Evolutionary conservation across 768 basidiomycete species (phyloP).

Genomic region (Leccinellum albellum): DNA sequence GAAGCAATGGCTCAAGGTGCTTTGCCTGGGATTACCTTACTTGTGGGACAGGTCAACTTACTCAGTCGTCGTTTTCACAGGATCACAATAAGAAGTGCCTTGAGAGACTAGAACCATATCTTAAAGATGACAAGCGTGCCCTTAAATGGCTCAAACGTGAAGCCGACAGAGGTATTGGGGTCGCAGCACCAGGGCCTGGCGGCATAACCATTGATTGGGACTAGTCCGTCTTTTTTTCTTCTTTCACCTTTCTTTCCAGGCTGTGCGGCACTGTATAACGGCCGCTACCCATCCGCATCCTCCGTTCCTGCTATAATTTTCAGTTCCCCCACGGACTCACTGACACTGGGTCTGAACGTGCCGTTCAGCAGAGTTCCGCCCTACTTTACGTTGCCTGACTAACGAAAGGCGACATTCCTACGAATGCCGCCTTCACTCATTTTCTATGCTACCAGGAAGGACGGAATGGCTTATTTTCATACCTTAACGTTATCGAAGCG

Average conservation of each 20-base stretch:
- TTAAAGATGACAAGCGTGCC: conserved; percentile 79
- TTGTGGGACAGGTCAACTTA: background rate
- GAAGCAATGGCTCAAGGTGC: conserved; percentile 78
- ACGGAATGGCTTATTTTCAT: conserved; percentile 18
- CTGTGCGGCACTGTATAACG: background rate
- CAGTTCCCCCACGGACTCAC: background rate
- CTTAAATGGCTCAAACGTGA: conserved; percentile 77
- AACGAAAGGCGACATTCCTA: conserved; percentile 21
- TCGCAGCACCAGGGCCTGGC: conserved; percentile 59
- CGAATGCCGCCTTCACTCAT: conserved; percentile 15
- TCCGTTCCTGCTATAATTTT: conserved; percentile 24
- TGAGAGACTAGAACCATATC: conserved; percentile 56
- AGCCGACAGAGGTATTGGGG: conserved; percentile 69
- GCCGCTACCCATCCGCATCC: background rate
- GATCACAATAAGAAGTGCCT: conserved; percentile 78
- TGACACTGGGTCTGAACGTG: conserved; percentile 4
- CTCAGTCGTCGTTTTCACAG: conserved; percentile 33
- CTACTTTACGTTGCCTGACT: conserved; percentile 26
- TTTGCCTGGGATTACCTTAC: conserved; percentile 16
- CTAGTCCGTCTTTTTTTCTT: conserved; percentile 26
- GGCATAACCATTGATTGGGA: conserved; percentile 81
- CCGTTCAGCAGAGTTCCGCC: conserved; percentile 14
- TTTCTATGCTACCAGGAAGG: conserved; percentile 15
- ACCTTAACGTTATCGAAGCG: conserved; percentile 26
- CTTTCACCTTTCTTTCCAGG: background rate